A percentile compares a stretch with the other conserved stretches of the same genome.
Conservation (phyloP, 179 eudicot species). For the Amaranthus tricolor region DNA sequence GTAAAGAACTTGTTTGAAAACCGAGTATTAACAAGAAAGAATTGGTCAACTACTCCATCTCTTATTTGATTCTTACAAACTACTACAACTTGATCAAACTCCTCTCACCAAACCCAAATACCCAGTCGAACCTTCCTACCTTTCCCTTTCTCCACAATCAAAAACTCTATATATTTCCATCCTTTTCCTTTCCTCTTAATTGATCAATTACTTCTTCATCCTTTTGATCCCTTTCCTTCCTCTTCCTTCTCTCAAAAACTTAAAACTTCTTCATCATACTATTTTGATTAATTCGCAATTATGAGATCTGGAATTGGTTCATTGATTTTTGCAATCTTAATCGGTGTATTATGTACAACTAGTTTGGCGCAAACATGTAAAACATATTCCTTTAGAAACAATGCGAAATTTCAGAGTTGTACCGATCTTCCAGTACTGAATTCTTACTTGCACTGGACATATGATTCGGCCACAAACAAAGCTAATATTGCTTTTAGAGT, state of each 20-base stretch:
- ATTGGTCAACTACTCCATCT: constrained; percentile 36
- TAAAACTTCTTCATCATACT: no score
- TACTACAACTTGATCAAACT: constrained; percentile 4
- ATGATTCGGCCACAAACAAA: constrained; percentile 23
- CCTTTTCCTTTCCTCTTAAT: background rate
- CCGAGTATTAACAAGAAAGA: constrained; percentile 1
- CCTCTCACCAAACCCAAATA: constrained; percentile 31
- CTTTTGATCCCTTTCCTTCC: constrained; percentile 1
- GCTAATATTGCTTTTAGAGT: constrained; percentile 46
- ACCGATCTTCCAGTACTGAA: constrained; percentile 38
- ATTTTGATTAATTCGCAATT: no score
- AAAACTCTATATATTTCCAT: background rate
- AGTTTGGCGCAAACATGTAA: constrained; percentile 34
- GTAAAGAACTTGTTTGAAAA: constrained; percentile 13
- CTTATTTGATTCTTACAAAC: background rate
- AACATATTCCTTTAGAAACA: constrained; percentile 35
- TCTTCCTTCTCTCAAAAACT: background rate
- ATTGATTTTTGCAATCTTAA: no score
- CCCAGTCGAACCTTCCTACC: constrained; percentile 13
- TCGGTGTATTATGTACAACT: constrained; percentile 8
- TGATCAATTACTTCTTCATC: background rate
- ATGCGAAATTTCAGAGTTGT: constrained; percentile 38
- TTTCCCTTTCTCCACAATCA: background rate
- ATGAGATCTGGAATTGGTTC: no score
- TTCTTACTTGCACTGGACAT: constrained; percentile 56